Base-by-base conservation (phyloP, 2,329 filamentous ascomycete species). In the Fusarium humuli region DNA sequence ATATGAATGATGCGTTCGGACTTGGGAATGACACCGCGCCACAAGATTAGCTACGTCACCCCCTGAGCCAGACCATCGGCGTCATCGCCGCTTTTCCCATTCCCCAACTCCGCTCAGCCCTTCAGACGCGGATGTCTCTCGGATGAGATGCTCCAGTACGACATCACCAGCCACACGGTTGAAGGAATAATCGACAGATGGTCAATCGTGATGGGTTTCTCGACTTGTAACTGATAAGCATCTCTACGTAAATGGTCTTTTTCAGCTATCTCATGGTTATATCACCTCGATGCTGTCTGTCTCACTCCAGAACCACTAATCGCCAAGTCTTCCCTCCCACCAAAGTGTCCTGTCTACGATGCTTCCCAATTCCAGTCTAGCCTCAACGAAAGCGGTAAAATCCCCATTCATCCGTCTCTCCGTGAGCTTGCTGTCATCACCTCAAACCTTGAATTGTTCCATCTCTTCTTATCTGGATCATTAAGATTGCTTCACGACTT, bases 21-120 rank as follows among this genome's bases (percentile, higher is more conserved):
- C 57, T 60, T 68, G 64, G 49, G 60, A 49, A 60, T 53, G 55
- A 53, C 34, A 50, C 64, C 45, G 66, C 71, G 71, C 71, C 71
- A 73, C 71, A 52, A 34, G 57, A 16, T 49, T 53, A 55, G 32
- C 64, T 74, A 74, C 72, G 72, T 73, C 72, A 75, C 72, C 72
- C 25, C 30, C 48, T 59, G 34, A 37, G 58, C 69, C 45, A 65
- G 47, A 54, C 48, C 53, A 56, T 20, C 68, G 45, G 57, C 72
- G 73, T 74, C 72, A 74, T 75, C 70, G 49, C 30, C 49, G 13
- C 9, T 30, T 30, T 30, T 30, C 29, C 29, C 34, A 37, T 37
- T 37, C 30, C 37, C 42, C 49, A 44, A 59, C 55, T n/a, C 61
- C 47, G 44, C 55, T n/a, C 61, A 37, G 44, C 55, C 47, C 44